phyloP scores from a whole-genome alignment of 305 asterid species.

The Plantago lanceolata region DNA sequence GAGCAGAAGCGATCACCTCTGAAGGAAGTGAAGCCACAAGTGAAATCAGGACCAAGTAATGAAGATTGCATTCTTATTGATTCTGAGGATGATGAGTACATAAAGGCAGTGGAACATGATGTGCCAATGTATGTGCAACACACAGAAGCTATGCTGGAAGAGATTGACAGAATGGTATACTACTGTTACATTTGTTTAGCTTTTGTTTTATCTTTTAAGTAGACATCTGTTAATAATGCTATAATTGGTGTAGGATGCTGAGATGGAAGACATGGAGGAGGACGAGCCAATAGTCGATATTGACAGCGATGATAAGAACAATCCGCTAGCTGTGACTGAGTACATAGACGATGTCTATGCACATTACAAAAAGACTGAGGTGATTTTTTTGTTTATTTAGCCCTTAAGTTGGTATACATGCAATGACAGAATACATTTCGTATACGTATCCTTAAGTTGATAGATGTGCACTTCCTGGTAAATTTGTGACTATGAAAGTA shows the following conservation, averaged over 20 bases:
- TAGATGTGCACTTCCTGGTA: no score
- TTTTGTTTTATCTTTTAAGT: background rate
- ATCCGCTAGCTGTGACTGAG: constrained; percentile 60
- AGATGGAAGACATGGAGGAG: constrained; percentile 47
- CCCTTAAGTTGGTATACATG: no score
- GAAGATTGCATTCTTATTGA: constrained; percentile 41
- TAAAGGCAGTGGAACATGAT: constrained; percentile 27
- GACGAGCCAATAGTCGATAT: constrained; percentile 47
- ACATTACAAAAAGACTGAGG: constrained; percentile 52
- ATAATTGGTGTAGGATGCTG: constrained; percentile 42
- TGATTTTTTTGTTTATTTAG: constrained; percentile 14
- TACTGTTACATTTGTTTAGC: background rate
- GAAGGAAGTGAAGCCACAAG: constrained; percentile 41
- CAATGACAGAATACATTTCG: no score
- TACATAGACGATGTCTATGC: constrained; percentile 53
- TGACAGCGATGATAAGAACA: constrained; percentile 42
- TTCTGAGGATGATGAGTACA: constrained; percentile 33
- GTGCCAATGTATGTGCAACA: constrained; percentile 84
- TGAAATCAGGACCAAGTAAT: background rate
- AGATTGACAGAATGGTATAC: constrained; percentile 69
- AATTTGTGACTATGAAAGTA: no score
- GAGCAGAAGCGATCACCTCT: constrained; percentile 26
- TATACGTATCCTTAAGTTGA: no score
- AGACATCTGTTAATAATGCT: constrained; percentile 2
- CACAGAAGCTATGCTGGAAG: constrained; percentile 81